These are phyloP conservation scores for Boletus tomentosulus DNA, from an alignment of 768 basidiomycete species.

Conservation along the genomic window DNA sequence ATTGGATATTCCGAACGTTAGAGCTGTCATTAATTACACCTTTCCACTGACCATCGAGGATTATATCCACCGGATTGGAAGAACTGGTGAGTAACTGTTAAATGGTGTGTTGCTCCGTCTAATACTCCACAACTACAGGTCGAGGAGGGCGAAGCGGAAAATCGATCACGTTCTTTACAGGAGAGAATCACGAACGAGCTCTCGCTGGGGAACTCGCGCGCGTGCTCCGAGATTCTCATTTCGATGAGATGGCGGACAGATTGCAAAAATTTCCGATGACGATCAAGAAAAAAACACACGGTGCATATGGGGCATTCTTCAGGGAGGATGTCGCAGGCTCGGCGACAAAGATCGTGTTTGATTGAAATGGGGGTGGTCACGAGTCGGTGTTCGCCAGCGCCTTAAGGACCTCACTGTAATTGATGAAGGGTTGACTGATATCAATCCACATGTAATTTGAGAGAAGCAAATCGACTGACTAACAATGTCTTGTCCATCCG, in stretches of 20 bases:
- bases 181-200: conserved; percentile 77
- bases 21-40: conserved; percentile 93
- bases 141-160: conserved; percentile 88
- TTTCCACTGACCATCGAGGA: conserved; percentile 96
- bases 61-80: conserved; percentile 86
- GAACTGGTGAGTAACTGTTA: conserved; percentile 57
- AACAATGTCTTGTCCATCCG: too few species aligned
- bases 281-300: conserved; percentile 93
- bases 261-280: conserved; percentile 91
- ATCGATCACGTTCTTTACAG: conserved; percentile 96
- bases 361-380: conserved; percentile 22
- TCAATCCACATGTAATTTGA: too few species aligned
- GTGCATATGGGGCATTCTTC: conserved; percentile 86
- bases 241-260: conserved; percentile 56
- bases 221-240: conserved; percentile 84
- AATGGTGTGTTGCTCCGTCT: not conserved
- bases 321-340: conserved; percentile 55
- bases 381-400: too few species aligned
- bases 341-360: conserved; percentile 77
- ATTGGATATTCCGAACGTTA: conserved; percentile 95
- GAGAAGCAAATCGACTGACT: too few species aligned
- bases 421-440: too few species aligned
- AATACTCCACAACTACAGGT: conserved; percentile 40
- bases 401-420: too few species aligned
- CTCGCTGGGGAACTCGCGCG: conserved; percentile 92